Conservation (phyloP, 73 alveolate species). For the Tetrahymena thermophila region DNA sequence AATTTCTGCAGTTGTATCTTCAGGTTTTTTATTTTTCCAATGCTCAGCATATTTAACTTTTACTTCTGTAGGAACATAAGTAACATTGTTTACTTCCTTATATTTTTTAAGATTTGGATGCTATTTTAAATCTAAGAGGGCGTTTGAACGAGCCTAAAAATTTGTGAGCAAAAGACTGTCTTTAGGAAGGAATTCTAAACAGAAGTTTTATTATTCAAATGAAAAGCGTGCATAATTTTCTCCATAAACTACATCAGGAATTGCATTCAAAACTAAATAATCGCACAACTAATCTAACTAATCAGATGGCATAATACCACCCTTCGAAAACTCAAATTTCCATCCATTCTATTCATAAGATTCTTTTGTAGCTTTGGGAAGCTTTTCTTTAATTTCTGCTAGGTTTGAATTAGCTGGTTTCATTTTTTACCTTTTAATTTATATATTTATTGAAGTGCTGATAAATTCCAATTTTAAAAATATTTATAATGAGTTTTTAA, state of each 20-base stretch:
- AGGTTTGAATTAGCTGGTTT: not conserved
- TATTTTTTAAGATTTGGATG: conserved; percentile 15
- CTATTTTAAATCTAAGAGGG: not conserved
- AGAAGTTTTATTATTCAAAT: conserved; percentile 10
- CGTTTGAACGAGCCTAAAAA: conserved; percentile 27
- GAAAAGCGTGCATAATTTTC: conserved; percentile 22
- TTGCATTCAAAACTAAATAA: conserved; percentile 22
- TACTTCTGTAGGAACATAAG: conserved; percentile 56
- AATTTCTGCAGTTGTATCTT: conserved; percentile 21
- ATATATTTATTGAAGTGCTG: not conserved
- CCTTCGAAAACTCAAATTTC: conserved; percentile 23
- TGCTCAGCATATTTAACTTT: conserved; percentile 54
- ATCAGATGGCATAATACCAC: conserved; percentile 32
- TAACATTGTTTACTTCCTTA: conserved; percentile 51
- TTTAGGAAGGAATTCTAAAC: conserved; percentile 23
- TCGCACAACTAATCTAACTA: conserved; percentile 31
- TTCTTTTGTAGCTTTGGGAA: not conserved
- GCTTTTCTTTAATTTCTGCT: not conserved
- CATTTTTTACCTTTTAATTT: not conserved
- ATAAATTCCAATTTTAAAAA: not conserved
- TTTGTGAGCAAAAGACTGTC: conserved; percentile 33
- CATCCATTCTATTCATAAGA: conserved; percentile 33
- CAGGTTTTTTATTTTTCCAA: conserved; percentile 64
- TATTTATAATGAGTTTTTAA: not conserved
- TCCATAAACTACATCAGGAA: conserved; percentile 40